Evolutionary conservation across 257 asterid genomes (phyloP).

Genomic region (Solanum verrucosum): DNA sequence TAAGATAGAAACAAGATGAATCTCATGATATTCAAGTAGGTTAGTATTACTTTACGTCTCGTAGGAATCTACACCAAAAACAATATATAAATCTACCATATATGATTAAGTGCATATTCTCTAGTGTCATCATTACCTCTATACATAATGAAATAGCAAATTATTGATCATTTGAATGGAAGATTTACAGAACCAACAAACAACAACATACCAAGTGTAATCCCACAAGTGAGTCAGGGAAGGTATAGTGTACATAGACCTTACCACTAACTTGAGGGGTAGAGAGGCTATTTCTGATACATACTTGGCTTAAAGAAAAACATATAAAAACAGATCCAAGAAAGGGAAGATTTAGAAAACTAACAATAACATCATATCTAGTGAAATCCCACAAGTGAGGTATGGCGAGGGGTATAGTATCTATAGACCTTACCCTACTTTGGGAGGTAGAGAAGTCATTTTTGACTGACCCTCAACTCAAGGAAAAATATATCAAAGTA

Average conservation of each 20-base stretch:
- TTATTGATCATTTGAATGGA: background rate
- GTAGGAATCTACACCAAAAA: too few relatives aligned
- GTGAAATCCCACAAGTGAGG: background rate
- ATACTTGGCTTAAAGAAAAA: background rate
- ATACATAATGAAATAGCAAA: background rate
- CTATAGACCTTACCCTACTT: background rate
- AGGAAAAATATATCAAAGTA: background rate
- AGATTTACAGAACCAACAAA: background rate
- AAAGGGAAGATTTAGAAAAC: background rate
- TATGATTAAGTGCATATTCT: background rate
- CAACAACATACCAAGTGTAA: background rate
- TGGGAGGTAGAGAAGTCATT: background rate
- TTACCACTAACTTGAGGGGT: background rate
- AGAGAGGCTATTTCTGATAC: too few relatives aligned
- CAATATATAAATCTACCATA: background rate
- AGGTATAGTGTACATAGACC: background rate
- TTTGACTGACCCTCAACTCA: background rate
- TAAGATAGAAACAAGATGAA: too few relatives aligned
- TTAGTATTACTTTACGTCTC: too few relatives aligned
- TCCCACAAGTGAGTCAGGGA: background rate
- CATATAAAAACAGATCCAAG: too few relatives aligned
- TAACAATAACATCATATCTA: background rate
- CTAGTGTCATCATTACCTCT: background rate
- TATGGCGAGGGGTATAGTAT: background rate
- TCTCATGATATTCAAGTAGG: too few relatives aligned